Conservation (phyloP, 129 eudicot genomes). For the Sambucus nigra region DNA sequence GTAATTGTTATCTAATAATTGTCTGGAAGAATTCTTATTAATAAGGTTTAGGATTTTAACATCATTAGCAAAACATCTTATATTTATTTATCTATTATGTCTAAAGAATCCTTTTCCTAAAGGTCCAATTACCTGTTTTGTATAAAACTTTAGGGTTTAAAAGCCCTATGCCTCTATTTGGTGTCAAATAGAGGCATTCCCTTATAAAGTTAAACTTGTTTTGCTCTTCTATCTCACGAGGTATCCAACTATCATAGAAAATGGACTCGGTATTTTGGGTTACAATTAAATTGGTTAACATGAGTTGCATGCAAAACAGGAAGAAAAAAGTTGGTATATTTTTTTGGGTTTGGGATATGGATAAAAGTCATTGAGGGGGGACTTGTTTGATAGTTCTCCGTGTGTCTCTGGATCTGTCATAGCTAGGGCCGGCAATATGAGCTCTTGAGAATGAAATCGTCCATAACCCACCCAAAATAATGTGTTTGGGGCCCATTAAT, state of each 20-base stretch:
- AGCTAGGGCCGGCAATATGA: too few species aligned
- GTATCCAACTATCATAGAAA: not conserved
- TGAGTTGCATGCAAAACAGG: conserved; percentile 41
- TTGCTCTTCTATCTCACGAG: conserved; percentile 6
- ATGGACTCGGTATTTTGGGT: conserved; percentile 11
- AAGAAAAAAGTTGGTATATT: conserved; percentile 38
- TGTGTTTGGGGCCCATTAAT: too few species aligned
- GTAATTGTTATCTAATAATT: too few species aligned
- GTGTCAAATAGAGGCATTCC: not conserved
- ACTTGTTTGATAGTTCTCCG: conserved; percentile 22
- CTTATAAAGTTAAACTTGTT: not conserved
- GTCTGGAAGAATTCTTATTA: too few species aligned
- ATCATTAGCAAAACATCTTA: too few species aligned
- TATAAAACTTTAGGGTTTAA: too few species aligned
- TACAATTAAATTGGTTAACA: conserved; percentile 22
- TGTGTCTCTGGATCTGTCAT: conserved; percentile 32
- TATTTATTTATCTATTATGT: too few species aligned
- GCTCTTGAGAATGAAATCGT: too few species aligned
- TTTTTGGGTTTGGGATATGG: conserved; percentile 12
- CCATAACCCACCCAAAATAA: too few species aligned
- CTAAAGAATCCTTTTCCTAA: too few species aligned
- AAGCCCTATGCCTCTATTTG: conserved; percentile 13
- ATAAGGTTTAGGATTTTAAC: too few species aligned
- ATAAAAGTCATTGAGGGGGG: conserved; percentile 18
- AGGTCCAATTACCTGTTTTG: too few species aligned